phyloP scores from a whole-genome alignment of 345 rosid genomes.

The Boechera divaricarpa region DNA sequence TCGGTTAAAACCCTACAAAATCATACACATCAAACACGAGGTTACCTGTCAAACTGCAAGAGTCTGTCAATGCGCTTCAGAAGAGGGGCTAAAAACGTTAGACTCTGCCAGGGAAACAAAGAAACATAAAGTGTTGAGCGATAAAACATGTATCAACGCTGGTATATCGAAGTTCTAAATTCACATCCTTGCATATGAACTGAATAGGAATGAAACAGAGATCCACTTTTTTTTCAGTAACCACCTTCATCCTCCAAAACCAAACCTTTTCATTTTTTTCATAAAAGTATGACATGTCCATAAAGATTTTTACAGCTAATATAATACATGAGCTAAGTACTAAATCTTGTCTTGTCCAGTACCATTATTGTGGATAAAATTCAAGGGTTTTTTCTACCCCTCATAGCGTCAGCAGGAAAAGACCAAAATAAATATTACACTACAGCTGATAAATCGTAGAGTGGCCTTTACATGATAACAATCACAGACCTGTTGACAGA shows the following conservation, averaged over 20 bases:
- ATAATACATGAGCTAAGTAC: conserved; percentile 10
- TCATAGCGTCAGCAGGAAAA: conserved; percentile 7
- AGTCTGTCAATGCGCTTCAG: conserved; percentile 95
- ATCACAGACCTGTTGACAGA: conserved; percentile 82
- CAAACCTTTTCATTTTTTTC: not conserved
- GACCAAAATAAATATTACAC: not conserved
- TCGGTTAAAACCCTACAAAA: conserved; percentile 14
- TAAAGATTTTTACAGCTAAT: not conserved
- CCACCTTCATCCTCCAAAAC: conserved; percentile 10
- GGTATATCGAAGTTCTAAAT: conserved; percentile 16
- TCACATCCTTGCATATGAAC: conserved; percentile 22
- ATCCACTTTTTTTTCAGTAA: conserved; percentile 14
- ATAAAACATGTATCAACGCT: conserved; percentile 13
- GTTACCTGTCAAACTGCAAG: conserved; percentile 92
- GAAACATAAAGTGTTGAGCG: conserved; percentile 34
- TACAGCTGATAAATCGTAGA: conserved; percentile 15
- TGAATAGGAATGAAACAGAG: not conserved
- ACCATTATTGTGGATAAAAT: not conserved
- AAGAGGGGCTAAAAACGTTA: conserved; percentile 78
- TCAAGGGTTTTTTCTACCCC: not conserved
- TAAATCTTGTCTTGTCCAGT: conserved; percentile 7
- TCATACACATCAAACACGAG: conserved; percentile 31
- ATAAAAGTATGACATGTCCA: conserved; percentile 16
- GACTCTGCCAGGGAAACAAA: conserved; percentile 65
- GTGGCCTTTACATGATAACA: conserved; percentile 20